phyloP scores from a whole-genome alignment of 768 basidiomycete species.

The Suillus variegatus region DNA sequence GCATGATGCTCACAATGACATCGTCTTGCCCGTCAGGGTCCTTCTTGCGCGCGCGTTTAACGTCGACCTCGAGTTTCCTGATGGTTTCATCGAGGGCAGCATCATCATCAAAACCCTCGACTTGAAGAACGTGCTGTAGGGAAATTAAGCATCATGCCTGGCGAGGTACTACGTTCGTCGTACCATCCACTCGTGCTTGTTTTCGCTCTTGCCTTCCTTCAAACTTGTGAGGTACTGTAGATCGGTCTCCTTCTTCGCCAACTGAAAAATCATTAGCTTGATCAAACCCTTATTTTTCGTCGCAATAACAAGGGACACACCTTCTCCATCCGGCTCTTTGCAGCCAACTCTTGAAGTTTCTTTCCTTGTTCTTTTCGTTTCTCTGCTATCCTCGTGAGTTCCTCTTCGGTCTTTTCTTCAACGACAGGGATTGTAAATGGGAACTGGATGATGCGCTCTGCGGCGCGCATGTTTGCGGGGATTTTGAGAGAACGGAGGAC shows the following conservation, averaged over 20 bases:
- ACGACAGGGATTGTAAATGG: conserved; percentile 64
- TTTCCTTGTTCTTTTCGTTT: conserved; percentile 83
- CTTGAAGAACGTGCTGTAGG: conserved; percentile 54
- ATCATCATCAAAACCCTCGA: conserved; percentile 78
- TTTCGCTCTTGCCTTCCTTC: conserved; percentile 58
- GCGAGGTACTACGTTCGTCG: conserved; percentile 18
- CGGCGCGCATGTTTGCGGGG: conserved; percentile 61
- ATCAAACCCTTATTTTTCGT: background rate
- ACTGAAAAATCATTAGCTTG: conserved; percentile 38
- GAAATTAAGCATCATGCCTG: conserved; percentile 2
- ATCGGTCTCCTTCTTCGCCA: conserved; percentile 76
- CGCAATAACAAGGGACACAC: conserved; percentile 36
- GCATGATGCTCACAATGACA: conserved; percentile 38
- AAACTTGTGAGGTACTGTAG: conserved; percentile 65
- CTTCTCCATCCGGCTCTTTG: conserved; percentile 84
- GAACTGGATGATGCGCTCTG: conserved; percentile 83
- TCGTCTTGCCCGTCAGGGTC: conserved; percentile 76
- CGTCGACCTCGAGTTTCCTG: conserved; percentile 79
- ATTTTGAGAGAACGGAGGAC: conserved; percentile 69
- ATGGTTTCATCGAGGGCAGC: conserved; percentile 77
- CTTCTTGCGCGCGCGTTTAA: conserved; percentile 81
- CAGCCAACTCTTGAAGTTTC: conserved; percentile 89
- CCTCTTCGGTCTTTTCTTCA: conserved; percentile 92
- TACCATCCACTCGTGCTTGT: conserved; percentile 78
- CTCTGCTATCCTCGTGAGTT: conserved; percentile 75